A percentile compares a stretch with the other conserved stretches of the same genome.
Evolutionary conservation across 192 early-diverging fungal species (phyloP).

Genomic region (Backusella sp.): DNA sequence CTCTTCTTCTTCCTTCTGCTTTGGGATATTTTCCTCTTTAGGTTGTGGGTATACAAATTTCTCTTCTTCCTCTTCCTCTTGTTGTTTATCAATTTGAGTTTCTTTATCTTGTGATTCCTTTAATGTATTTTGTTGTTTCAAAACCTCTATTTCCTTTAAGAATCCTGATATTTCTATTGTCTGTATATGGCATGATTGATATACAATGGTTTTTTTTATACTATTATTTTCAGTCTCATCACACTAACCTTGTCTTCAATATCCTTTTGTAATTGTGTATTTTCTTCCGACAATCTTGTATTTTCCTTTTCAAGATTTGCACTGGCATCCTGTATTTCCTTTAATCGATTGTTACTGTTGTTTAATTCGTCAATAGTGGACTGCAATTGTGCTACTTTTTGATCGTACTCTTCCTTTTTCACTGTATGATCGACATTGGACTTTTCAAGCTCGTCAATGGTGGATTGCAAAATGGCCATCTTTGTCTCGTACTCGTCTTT

Average conservation of each 20-base stretch:
- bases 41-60: conserved; percentile 28
- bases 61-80: conserved; percentile 25
- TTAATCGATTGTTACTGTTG: neutral
- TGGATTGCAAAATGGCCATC: neutral
- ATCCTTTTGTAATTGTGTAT: conserved; percentile 6
- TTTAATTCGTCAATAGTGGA: neutral
- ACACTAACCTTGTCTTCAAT: neutral
- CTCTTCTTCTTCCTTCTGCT: conserved; percentile 15
- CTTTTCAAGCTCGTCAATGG: neutral
- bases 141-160: neutral
- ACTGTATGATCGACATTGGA: neutral
- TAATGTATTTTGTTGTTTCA: neutral
- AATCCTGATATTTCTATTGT: neutral
- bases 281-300: neutral
- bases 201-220: neutral
- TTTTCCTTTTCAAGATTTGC: neutral
- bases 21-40: conserved; percentile 7
- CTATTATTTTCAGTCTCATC: neutral
- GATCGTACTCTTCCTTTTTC: neutral
- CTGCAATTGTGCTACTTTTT: neutral
- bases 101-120: neutral
- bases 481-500: neutral
- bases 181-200: neutral
- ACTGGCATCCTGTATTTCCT: neutral
- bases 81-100: conserved; percentile 2